Conservation (phyloP, 352 stramenopile species). For the Pythium plurisporium region DNA sequence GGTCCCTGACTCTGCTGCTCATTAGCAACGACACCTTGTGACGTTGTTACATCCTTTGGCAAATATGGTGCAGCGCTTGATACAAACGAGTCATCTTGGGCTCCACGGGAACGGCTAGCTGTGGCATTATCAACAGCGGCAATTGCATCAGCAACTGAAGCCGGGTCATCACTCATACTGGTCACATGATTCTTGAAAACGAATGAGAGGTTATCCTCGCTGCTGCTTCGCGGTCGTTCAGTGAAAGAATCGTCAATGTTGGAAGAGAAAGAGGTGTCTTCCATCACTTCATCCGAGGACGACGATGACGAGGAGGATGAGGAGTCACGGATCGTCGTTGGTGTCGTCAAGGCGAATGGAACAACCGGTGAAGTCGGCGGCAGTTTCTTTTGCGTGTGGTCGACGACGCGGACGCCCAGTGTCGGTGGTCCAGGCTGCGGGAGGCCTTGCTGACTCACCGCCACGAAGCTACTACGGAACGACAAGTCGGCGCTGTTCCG, state of each 20-base stretch:
- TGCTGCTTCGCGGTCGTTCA: slow-evolving; percentile 8
- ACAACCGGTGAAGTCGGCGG: background rate
- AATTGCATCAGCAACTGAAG: background rate
- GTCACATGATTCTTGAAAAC: slow-evolving; percentile 5
- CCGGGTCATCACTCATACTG: background rate
- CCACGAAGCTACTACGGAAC: slow-evolving; percentile 15
- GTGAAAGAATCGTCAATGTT: slow-evolving; percentile 19
- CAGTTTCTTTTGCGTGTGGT: slow-evolving; percentile 4
- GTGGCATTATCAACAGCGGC: background rate
- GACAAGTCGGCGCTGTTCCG: slow-evolving; percentile 8
- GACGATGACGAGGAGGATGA: slow-evolving; percentile 15
- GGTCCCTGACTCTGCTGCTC: too few species aligned
- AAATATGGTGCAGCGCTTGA: too few species aligned
- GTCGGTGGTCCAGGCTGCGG: background rate
- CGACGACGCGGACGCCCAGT: slow-evolving; percentile 10
- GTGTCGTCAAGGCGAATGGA: background rate
- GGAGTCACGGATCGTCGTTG: background rate
- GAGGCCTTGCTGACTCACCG: background rate
- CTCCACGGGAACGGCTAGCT: background rate
- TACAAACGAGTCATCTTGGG: background rate
- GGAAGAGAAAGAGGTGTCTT: slow-evolving; percentile 19
- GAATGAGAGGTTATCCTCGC: slow-evolving; percentile 4
- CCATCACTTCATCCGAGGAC: background rate
- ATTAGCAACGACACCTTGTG: too few species aligned
- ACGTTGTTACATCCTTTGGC: too few species aligned